Base-by-base conservation (phyloP, 805 yeast species). In the Candida alai region DNA sequence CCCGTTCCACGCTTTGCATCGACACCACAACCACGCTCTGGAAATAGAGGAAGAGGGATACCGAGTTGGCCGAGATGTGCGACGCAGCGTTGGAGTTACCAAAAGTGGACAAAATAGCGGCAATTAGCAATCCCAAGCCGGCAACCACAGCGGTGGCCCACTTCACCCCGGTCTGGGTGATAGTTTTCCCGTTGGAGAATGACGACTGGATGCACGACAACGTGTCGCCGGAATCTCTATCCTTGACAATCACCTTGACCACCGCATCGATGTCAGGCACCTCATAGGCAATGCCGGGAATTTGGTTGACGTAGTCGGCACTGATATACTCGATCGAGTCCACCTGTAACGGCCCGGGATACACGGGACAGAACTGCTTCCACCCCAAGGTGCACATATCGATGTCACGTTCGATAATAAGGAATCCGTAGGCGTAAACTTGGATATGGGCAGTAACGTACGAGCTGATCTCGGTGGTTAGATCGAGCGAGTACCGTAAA, bases 141-240 rank as follows among this genome's bases (percentile, higher is more conserved):
- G 95, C 87, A 48, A 88, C 68, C 14, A 82, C 80, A 2, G 97
- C 97, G 13, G 96, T 86, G 25, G 86, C 95, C 97, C 97, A 89
- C 60, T 84, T 83, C 38, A 82, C 88, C 45, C 84, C 84, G 2
- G 74, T 68, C 52, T 86, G 95, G 28, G 84, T 63, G 14, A 87
- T 90, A 2, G 94, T 80, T 49, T 80, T 84, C 23, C 89, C 87
- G 53, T 87, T 87, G 14, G 80, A 51, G 52, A 87, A 78, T 39
- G 73, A 73, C 12, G 86, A 78, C 52, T 84, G 90, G 37, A 87
- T 68, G 55, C 96, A 87, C 24, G 88, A 86, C 36, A 82, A 51
- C 37, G 60, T 53, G 20, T 67, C 67, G 19, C 66, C 68, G 6
- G 65, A 52, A 39, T 60, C 52, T 9, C 52, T 51, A 35, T 73